These are phyloP conservation scores for Penicillium coprophilum DNA, from an alignment of 495 filamentous ascomycete species.

Conservation along the genomic window DNA sequence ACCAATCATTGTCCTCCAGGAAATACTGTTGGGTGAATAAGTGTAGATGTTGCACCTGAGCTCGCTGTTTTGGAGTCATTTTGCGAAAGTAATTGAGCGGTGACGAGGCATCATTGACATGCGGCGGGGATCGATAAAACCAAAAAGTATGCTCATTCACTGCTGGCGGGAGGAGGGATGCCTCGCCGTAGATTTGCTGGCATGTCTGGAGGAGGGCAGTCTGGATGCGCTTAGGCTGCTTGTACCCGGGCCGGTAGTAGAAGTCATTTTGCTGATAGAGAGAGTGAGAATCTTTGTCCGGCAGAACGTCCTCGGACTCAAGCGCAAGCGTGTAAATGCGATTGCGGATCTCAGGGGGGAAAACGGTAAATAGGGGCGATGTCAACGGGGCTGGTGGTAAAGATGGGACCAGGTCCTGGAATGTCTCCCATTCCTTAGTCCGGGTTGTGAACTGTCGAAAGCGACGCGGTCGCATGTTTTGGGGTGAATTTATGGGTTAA, in stretches of 20 bases:
- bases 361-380: slow-evolving; percentile 11
- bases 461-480: not conserved
- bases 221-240: slow-evolving; percentile 17
- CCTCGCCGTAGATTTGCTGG: slow-evolving; percentile 21
- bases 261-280: slow-evolving; percentile 16
- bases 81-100: slow-evolving; percentile 13
- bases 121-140: slow-evolving; percentile 18
- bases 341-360: slow-evolving; percentile 20
- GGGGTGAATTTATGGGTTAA: not conserved
- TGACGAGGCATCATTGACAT: slow-evolving; percentile 15
- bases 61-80: slow-evolving; percentile 17
- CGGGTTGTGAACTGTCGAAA: not conserved
- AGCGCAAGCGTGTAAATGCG: slow-evolving; percentile 13
- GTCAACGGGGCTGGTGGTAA: slow-evolving; percentile 10
- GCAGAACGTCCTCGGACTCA: slow-evolving; percentile 12
- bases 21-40: slow-evolving; percentile 18
- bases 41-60: slow-evolving; percentile 14
- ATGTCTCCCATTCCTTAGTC: not conserved
- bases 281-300: not conserved
- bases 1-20: slow-evolving; percentile 12
- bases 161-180: slow-evolving; percentile 19
- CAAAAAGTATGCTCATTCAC: slow-evolving; percentile 24
- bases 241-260: slow-evolving; percentile 23
- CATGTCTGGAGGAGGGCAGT: slow-evolving; percentile 23
- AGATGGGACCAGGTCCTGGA: slow-evolving; percentile 10